Evolutionary conservation across 2,329 filamentous ascomycete genomes (phyloP).

Genomic region (Chaetomium sp.): DNA sequence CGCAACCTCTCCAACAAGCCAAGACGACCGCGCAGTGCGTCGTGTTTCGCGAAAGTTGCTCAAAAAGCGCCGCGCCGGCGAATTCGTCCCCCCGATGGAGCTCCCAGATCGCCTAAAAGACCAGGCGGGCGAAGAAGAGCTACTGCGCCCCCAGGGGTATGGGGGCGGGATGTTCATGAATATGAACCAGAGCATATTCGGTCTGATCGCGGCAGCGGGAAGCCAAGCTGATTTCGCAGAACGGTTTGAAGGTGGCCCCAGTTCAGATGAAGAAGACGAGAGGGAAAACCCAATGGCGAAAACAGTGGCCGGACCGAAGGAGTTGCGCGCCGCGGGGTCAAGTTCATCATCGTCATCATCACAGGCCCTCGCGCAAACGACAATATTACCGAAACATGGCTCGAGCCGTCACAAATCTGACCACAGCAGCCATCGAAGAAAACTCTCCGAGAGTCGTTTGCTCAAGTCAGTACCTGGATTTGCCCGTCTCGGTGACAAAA

Average conservation of each 20-base stretch:
- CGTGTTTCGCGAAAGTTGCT: constrained; percentile 40
- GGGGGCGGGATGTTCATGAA: constrained; percentile 53
- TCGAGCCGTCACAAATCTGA: constrained; percentile 7
- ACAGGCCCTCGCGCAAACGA: constrained; percentile 34
- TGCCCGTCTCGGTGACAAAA: constrained; percentile 38
- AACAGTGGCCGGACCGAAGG: constrained; percentile 19
- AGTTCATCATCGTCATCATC: not conserved
- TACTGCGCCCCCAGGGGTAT: constrained; percentile 35
- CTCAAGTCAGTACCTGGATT: constrained; percentile 59
- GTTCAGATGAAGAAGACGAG: constrained; percentile 63
- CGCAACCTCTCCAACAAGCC: constrained; percentile 5
- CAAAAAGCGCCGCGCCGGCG: constrained; percentile 37
- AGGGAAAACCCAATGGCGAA: constrained; percentile 26
- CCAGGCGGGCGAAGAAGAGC: constrained; percentile 45
- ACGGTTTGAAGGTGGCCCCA: constrained; percentile 64
- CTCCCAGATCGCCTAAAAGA: constrained; percentile 49
- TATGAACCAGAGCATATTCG: constrained; percentile 93
- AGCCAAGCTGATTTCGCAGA: constrained; percentile 76
- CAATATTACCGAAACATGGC: constrained; percentile 51
- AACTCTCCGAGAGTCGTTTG: constrained; percentile 57
- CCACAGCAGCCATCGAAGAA: constrained; percentile 14
- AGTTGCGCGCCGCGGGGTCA: constrained; percentile 11
- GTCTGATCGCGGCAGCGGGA: constrained; percentile 81
- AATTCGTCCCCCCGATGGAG: constrained; percentile 38
- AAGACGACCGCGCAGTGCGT: constrained; percentile 33